Percentiles rank a stretch among this genome's conserved stretches.
Evolutionary conservation across 441 rosid genomes (phyloP).

Genomic region (Daphne laureola): DNA sequence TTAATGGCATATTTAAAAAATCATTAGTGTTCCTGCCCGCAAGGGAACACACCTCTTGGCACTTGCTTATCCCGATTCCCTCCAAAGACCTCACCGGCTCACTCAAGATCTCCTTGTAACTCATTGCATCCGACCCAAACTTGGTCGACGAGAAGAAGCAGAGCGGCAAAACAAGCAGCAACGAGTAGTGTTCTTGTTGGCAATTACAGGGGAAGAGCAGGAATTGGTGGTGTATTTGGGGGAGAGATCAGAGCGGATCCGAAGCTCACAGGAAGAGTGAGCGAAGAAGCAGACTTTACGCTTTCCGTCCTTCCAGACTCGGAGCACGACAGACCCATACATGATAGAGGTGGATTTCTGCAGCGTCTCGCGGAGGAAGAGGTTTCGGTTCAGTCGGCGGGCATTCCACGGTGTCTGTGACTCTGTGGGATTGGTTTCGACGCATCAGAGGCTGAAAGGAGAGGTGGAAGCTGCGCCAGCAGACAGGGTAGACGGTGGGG

Average conservation of each 20-base stretch:
- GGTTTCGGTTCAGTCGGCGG: no score
- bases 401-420: no score
- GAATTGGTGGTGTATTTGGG: constrained; percentile 12
- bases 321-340: no score
- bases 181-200: constrained; percentile 9
- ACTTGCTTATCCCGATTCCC: constrained; percentile 26
- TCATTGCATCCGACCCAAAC: constrained; percentile 19
- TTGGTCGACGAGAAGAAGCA: constrained; percentile 26
- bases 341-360: no score
- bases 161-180: constrained; percentile 55
- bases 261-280: constrained; percentile 70
- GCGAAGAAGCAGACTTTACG: constrained; percentile 88
- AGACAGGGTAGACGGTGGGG: no score
- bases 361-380: no score
- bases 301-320: constrained; percentile 86
- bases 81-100: constrained; percentile 57
- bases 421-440: no score
- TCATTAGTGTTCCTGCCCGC: constrained; percentile 1
- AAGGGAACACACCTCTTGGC: constrained; percentile 30
- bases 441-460: no score
- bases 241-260: constrained; percentile 38
- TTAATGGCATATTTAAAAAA: not conserved
- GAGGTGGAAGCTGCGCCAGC: no score
- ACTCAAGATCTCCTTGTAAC: constrained; percentile 44
- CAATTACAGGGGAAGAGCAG: constrained; percentile 4